These are phyloP conservation scores for Neonectria magnoliae DNA, from an alignment of 2,329 filamentous ascomycete genomes.

Conservation along the genomic window DNA sequence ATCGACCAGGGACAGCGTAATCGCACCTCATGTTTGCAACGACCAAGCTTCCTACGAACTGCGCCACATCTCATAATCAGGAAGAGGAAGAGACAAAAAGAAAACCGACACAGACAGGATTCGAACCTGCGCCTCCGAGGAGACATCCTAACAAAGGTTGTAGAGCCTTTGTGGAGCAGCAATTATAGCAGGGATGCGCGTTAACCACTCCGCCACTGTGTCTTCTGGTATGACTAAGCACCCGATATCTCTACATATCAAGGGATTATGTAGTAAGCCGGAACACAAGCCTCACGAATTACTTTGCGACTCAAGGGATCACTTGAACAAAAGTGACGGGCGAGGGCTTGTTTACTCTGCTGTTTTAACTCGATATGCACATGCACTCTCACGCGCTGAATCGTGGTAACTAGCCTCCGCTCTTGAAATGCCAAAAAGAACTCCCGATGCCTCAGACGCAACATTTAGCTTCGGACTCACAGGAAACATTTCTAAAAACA, in stretches of 20 bases:
- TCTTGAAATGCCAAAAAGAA: background rate
- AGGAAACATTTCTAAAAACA: background rate
- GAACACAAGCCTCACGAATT: too few relatives aligned
- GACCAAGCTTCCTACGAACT: too few relatives aligned
- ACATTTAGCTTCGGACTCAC: background rate
- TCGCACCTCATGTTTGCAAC: too few relatives aligned
- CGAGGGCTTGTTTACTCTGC: background rate
- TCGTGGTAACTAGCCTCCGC: background rate
- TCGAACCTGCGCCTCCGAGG: conserved; percentile 3
- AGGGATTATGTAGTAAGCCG: background rate
- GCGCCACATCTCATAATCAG: too few relatives aligned
- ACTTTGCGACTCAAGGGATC: background rate
- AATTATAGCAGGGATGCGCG: background rate
- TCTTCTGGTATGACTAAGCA: background rate
- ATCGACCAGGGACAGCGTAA: too few relatives aligned
- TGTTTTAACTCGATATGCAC: background rate
- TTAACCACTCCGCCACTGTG: conserved; percentile 8
- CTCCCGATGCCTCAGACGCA: background rate
- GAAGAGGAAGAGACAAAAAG: background rate
- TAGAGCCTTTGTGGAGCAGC: background rate
- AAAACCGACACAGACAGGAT: background rate
- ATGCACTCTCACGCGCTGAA: background rate
- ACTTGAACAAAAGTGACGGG: background rate
- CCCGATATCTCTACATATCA: too few relatives aligned
- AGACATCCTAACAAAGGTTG: background rate